Base-by-base conservation (phyloP, 352 stramenopile species). In the Pelagophyceae sp. region DNA sequence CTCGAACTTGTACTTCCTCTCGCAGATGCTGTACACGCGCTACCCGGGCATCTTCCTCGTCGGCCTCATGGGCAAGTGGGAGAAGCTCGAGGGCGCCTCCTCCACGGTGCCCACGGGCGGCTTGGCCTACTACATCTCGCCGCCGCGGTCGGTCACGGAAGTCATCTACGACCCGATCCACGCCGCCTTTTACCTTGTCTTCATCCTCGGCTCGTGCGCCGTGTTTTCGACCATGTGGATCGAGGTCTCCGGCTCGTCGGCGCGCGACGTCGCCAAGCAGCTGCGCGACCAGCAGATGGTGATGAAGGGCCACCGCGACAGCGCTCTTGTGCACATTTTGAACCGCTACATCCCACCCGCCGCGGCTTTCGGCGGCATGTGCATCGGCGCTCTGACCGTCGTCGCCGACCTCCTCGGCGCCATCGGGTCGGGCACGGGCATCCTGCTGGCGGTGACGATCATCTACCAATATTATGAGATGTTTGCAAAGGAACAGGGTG, bases 191-290 rank as follows among this genome's bases (percentile, higher is more conserved):
- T 99, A 99, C 91, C 87, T 99, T 45, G 86, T 95, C 38, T 99
- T 99, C 85, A 99, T 99, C 80, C 86, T 99, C 23, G 95, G 93
- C 45, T 96, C 94, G 77, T 99, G 96, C 87, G 96, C 95, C 77
- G 86, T 99, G 65, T 99, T 99, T 87, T 98, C 93, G 72, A 98
- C 98, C 87, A 98, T 95, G 65, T 99, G 96, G 96, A 99, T 99
- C 83, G 95, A 99, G 85, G 96, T 99, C 77, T 98, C 93, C 71
- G 96, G 96, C 76, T 97, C 95, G 70, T 97, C 91, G 75, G 91
- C 95, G 19, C 89, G 93, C 78, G 95, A 99, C 86, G 95, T 99
- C 72, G 95, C 96, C 81, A 98, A 99, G 88, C 95, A 99, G 87
- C 89, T 99, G 58, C 89, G 94, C 81, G 95, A 99, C 86, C 94